A percentile compares a stretch with the other conserved stretches of the same genome.
phyloP scores from a whole-genome alignment of 208 protist species.

The Leishmania turanica region DNA sequence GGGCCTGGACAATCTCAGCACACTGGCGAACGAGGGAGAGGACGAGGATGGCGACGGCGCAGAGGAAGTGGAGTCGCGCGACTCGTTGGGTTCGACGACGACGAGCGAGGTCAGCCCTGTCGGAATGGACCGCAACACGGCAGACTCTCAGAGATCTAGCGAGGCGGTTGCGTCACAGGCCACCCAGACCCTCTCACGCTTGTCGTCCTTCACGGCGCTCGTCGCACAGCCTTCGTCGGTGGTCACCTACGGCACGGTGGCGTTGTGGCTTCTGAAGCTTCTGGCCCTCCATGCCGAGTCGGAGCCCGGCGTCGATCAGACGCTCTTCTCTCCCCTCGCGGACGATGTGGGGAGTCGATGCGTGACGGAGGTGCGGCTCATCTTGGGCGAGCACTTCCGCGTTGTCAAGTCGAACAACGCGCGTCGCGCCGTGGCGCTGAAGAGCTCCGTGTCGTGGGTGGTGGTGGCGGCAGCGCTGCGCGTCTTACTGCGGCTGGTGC shows the following conservation, averaged over 20 bases:
- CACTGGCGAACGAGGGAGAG: conserved; percentile 4
- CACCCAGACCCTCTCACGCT: not conserved
- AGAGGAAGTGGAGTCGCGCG: not conserved
- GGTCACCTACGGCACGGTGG: conserved; percentile 41
- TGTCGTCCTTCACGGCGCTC: conserved; percentile 21
- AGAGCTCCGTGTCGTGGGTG: conserved; percentile 45
- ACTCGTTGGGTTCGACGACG: conserved; percentile 1
- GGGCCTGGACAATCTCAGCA: conserved; percentile 2
- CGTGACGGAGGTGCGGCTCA: conserved; percentile 59
- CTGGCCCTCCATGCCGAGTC: conserved; percentile 62
- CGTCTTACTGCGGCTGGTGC: conserved; percentile 74
- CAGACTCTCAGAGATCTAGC: not conserved
- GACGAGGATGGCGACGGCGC: not conserved
- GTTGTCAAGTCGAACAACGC: conserved; percentile 68
- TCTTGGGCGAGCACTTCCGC: conserved; percentile 74
- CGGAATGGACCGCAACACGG: not conserved
- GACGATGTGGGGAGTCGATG: conserved; percentile 81
- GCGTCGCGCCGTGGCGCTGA: conserved; percentile 63
- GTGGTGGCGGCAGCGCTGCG: conserved; percentile 61
- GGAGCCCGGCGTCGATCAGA: conserved; percentile 29
- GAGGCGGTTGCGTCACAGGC: not conserved
- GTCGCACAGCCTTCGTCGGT: conserved; percentile 18
- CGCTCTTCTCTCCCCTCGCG: conserved; percentile 74
- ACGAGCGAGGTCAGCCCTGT: not conserved
- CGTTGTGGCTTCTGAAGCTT: conserved; percentile 62